phyloP scores from a whole-genome alignment of 306 rosid genomes.

The Quercus parvula region DNA sequence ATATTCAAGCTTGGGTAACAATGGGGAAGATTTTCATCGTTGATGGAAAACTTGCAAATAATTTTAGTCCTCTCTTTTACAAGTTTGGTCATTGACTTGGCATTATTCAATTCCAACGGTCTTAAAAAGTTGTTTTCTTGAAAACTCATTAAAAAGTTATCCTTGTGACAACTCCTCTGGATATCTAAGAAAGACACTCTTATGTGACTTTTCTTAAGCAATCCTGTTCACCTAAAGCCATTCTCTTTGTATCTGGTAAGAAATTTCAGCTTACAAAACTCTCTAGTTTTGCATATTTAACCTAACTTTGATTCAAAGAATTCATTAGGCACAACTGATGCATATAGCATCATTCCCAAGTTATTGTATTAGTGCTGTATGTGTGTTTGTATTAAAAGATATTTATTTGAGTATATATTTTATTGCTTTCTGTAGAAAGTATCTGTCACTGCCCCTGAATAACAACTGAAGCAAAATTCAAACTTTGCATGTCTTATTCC shows the following conservation, averaged over 20 bases:
- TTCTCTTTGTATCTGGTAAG: neutral
- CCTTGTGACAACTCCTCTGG: neutral
- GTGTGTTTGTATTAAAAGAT: neutral
- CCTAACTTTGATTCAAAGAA: neutral
- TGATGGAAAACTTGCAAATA: constrained; percentile 84
- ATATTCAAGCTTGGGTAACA: constrained; percentile 83
- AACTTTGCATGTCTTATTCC: neutral
- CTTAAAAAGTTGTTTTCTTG: neutral
- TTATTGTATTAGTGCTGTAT: no score
- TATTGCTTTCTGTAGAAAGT: neutral
- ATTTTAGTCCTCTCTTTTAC: constrained; percentile 81
- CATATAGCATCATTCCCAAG: no score
- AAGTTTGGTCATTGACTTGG: constrained; percentile 44
- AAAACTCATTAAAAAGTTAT: neutral
- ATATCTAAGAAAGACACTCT: neutral
- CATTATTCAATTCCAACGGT: constrained; percentile 10
- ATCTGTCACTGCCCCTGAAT: neutral
- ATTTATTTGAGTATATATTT: neutral
- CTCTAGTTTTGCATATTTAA: neutral
- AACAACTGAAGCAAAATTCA: constrained; percentile 3
- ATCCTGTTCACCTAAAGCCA: neutral
- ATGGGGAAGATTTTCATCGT: constrained; percentile 96
- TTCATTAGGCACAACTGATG: neutral
- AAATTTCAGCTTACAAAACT: neutral
- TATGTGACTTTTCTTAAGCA: no score